These are phyloP conservation scores for Athelia sp. DNA, from an alignment of 1,284 basidiomycete genomes.

Conservation along the genomic window DNA sequence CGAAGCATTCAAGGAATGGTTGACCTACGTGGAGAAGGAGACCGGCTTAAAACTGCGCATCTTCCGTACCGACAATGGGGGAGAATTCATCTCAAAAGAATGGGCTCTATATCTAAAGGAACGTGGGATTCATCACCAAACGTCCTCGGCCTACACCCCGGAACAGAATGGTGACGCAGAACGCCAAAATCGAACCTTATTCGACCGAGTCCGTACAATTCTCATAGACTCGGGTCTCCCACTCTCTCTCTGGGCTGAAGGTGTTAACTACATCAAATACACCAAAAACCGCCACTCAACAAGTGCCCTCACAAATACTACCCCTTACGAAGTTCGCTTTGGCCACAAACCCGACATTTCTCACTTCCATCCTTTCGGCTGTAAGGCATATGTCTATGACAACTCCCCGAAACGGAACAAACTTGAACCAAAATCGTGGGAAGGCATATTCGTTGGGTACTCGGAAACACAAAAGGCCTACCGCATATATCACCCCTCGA, in stretches of 20 bases:
- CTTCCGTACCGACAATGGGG: conserved; percentile 25
- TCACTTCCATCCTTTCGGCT: conserved; percentile 9
- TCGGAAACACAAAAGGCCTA: conserved; percentile 10
- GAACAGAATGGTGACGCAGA: conserved; percentile 20
- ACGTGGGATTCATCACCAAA: conserved; percentile 12
- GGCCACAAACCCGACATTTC: conserved; percentile 7
- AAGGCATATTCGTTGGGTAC: conserved; percentile 10
- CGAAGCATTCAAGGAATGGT: conserved; percentile 22
- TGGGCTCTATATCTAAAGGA: conserved; percentile 13
- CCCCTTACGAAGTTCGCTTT: conserved; percentile 7
- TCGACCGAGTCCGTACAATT: conserved; percentile 8
- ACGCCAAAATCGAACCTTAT: conserved; percentile 5
- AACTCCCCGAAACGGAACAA: conserved; percentile 2
- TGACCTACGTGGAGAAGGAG: conserved; percentile 24
- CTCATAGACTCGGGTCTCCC: conserved; percentile 10
- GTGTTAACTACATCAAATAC: conserved; percentile 5
- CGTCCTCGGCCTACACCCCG: conserved; percentile 13
- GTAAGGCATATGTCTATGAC: conserved; percentile 7
- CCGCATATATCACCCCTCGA: conserved; percentile 8
- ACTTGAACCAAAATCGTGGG: conserved; percentile 4
- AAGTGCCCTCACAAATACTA: conserved; percentile 2
- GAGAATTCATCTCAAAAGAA: conserved; percentile 21
- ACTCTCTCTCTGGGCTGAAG: conserved; percentile 14
- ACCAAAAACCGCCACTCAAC: conserved; percentile 10
- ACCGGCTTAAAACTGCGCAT: conserved; percentile 18